These are phyloP conservation scores for Paxillus rubicundulus DNA, from an alignment of 768 basidiomycete species.

Conservation along the genomic window DNA sequence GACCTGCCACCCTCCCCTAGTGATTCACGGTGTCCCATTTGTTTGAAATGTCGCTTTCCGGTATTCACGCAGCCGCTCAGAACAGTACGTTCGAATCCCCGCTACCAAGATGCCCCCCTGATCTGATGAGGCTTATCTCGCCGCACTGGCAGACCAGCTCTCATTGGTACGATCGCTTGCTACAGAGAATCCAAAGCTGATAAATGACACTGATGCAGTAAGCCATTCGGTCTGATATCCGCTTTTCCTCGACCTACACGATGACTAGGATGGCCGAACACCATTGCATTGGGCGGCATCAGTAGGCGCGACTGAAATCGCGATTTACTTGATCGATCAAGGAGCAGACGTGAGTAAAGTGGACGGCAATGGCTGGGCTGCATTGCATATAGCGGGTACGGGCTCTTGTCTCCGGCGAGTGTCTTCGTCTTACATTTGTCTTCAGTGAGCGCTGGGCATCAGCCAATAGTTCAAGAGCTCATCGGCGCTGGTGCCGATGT, in stretches of 20 bases:
- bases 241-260: background rate
- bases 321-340: conserved; percentile 64
- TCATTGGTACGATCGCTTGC: conserved; percentile 67
- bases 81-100: conserved; percentile 46
- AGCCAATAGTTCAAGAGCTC: conserved; percentile 71
- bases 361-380: conserved; percentile 72
- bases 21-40: background rate
- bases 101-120: background rate
- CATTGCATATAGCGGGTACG: conserved; percentile 76
- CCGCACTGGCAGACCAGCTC: conserved; percentile 54
- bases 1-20: no score
- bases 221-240: background rate
- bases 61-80: conserved; percentile 66
- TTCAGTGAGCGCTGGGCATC: conserved; percentile 78
- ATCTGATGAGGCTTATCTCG: background rate
- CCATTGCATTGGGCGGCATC: conserved; percentile 87
- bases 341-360: conserved; percentile 61
- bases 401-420: background rate
- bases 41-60: conserved; percentile 44
- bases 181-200: conserved; percentile 55
- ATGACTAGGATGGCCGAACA: conserved; percentile 67
- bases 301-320: conserved; percentile 66
- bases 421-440: background rate
- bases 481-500: conserved; percentile 82
- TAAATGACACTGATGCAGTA: conserved; percentile 66